Base-by-base conservation (phyloP, 768 basidiomycete genomes). In the Royoungia palumana region DNA sequence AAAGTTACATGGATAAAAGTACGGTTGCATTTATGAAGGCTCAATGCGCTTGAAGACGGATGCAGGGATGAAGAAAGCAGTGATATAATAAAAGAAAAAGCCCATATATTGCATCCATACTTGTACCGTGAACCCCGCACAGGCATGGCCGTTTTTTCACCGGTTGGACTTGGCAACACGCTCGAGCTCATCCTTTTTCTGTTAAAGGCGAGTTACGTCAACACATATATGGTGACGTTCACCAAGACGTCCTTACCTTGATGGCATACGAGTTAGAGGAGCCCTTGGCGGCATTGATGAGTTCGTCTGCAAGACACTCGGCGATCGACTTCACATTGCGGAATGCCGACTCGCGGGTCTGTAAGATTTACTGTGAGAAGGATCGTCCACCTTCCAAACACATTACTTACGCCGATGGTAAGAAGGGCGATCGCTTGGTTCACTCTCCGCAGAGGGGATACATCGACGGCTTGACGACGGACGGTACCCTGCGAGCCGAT, bases 161-260 rank as follows among this genome's bases (percentile, higher is more conserved):
- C 95, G 91, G 80, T 99, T 99, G 74, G 94, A 96, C 79, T 97
- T 98, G 78, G 96, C 96, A 49, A 99, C 96, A 80, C 95, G 94
- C 80, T 99, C 95, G 58, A 99, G 85, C 74, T 99, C 95, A 73
- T 97, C 94, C 79, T 94, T 96, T 90, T 94, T 94, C 92, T 90
- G 66, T 51, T 30, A 37, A 5, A 49, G 5, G 5, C 25, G 3
- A 0, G 13, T 46, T 28, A 6, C 10, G 32, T 54, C 35, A 63
- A 35, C 37, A 25, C 47, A 37, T 16, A 34, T 19, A 12, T 22
- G 4, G 46, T 32, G 6, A 1, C 44, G 19, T 7, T 30, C 8
- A 10, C 13, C 27, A 62, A 13, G 28, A 3, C 2, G 3, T 16
- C 30, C 74, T 39, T 38, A 89, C 89, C 90, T 97, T 98, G 82